Evolutionary conservation across 1,139 yeast species (phyloP), one percentile per base, ranked within the genome.

Genomic region (Dujonia santamariae): DNA sequence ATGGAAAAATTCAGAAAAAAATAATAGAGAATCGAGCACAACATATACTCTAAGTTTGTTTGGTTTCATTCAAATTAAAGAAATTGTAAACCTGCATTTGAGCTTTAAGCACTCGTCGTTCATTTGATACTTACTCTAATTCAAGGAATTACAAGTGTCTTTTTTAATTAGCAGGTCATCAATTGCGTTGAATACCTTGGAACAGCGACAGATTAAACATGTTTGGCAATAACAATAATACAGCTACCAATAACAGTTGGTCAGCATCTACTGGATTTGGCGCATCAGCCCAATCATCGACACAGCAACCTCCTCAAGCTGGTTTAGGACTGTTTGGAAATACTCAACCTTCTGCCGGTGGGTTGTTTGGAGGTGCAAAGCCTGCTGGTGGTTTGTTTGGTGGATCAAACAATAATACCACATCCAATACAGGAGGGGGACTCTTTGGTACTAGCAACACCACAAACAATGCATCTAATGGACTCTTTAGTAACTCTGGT

Each of bases 201-300:
- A n/a, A n/a, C n/a, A n/a, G n/a, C n/a, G n/a, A n/a, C n/a, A n/a
- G n/a, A n/a, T n/a, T n/a, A n/a, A n/a, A n/a, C n/a, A n/a, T n/a
- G n/a, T n/a, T n/a, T 15, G 21, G 14, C 13, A 8, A 12, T 15
- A 23, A 23, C 14, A 23, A 23, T 12, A 23, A 23, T 31, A 20
- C 18, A 11, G 38, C 35, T 31, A 26, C 38, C 12, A 38, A 41
- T 42, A 51, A 45, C 39, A 51, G 43, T 34, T 53, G 60, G 61
- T 50, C 48, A 23, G 43, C 56, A 14, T 47, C 61, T 3, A 42
- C 51, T 7, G 60, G 60, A 4, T 55, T 57, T 40, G 59, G 49
- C 7, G 39, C 51, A 31, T 39, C 56, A 18, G n/a, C n/a, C n/a
- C n/a, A n/a, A n/a, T n/a, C n/a, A n/a, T n/a, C n/a, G n/a, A 40